phyloP scores from a whole-genome alignment of 2,329 filamentous ascomycete genomes.

The Sodiomyces alkalinus region DNA sequence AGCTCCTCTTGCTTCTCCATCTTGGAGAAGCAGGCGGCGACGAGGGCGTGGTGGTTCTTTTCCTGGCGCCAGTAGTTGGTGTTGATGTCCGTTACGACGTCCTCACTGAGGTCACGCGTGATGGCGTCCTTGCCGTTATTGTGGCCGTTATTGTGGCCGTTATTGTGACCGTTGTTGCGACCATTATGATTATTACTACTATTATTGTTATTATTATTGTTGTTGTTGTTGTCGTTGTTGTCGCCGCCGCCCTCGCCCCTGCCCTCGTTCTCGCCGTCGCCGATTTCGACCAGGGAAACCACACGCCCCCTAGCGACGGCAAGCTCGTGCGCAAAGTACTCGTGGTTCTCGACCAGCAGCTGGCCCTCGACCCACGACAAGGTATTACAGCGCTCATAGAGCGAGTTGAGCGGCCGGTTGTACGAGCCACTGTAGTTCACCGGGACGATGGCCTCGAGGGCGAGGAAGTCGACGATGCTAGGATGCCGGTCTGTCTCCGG shows the following conservation, averaged over 20 bases:
- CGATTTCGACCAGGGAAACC: conserved; percentile 1
- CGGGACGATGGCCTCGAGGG: conserved; percentile 6
- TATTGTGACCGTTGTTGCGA: no score
- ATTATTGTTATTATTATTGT: no score
- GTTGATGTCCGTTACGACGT: conserved; percentile 6
- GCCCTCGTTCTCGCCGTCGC: conserved; percentile 1
- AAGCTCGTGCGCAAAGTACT: conserved; percentile 5
- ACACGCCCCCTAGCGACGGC: neutral
- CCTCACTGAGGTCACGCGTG: conserved; percentile 7
- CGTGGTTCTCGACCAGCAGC: conserved; percentile 4
- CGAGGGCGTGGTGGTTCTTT: conserved; percentile 1
- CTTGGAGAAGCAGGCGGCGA: conserved; percentile 2
- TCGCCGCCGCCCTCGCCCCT: no score
- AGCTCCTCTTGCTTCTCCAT: conserved; percentile 1
- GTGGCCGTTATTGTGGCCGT: no score
- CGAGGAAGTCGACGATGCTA: conserved; percentile 6
- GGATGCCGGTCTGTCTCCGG: conserved; percentile 5
- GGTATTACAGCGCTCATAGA: conserved; percentile 4
- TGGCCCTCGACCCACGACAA: conserved; percentile 4
- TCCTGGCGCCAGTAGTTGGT: conserved; percentile 5
- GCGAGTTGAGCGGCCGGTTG: conserved; percentile 5
- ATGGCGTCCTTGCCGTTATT: neutral
- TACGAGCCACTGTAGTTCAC: conserved; percentile 7
- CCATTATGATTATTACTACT: no score
- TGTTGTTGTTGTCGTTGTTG: no score